Percentiles rank a stretch among this genome's conserved stretches.
phyloP scores from a whole-genome alignment of 768 basidiomycete species.

The Suillus ampliporus region DNA sequence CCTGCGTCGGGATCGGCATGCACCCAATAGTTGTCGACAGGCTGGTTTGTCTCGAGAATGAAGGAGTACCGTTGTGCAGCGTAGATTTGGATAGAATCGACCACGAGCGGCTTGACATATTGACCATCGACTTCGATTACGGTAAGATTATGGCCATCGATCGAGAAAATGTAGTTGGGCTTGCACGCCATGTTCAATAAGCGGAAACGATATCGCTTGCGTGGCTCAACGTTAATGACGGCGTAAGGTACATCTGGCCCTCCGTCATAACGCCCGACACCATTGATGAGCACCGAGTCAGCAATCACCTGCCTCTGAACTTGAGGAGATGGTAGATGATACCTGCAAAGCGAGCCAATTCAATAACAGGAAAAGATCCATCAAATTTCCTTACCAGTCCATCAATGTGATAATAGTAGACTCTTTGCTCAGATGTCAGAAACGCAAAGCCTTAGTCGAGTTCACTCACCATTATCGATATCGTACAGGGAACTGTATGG shows the following conservation, averaged over 20 bases:
- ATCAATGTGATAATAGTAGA: background rate
- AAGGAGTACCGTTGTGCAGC: slow-evolving; percentile 60
- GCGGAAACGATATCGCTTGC: slow-evolving; percentile 45
- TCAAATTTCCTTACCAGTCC: background rate
- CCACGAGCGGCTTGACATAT: slow-evolving; percentile 40
- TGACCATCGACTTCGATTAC: slow-evolving; percentile 55
- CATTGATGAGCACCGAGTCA: slow-evolving; percentile 38
- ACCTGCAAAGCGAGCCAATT: background rate
- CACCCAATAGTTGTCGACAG: slow-evolving; percentile 50
- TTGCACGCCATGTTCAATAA: slow-evolving; percentile 52
- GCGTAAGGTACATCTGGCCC: slow-evolving; percentile 41
- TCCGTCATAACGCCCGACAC: slow-evolving; percentile 41
- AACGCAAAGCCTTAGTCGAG: background rate
- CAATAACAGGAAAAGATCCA: background rate
- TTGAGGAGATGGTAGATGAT: background rate
- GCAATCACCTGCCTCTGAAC: background rate
- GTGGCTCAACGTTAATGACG: slow-evolving; percentile 40
- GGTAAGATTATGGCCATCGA: slow-evolving; percentile 50
- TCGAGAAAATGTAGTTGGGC: slow-evolving; percentile 47
- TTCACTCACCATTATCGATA: background rate
- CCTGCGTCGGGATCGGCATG: slow-evolving; percentile 43
- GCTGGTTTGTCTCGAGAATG: slow-evolving; percentile 43
- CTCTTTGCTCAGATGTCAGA: background rate
- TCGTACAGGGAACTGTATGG: background rate
- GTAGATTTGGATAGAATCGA: slow-evolving; percentile 51